phyloP scores from a whole-genome alignment of 768 basidiomycete genomes.

The Agrocybe praecox region DNA sequence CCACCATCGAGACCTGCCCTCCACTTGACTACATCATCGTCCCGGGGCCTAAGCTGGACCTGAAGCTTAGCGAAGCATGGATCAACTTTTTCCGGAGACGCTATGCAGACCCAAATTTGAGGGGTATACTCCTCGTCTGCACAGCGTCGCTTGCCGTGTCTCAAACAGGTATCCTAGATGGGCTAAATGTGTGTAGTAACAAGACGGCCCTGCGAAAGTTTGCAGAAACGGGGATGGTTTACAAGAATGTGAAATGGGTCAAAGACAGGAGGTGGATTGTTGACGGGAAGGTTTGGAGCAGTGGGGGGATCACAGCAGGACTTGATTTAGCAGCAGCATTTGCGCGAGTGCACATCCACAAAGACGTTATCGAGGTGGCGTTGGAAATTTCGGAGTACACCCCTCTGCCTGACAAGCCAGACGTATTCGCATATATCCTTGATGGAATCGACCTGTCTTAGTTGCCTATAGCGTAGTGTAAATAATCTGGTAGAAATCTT shows the following conservation, averaged over 20 bases:
- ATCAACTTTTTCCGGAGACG: conserved; percentile 13
- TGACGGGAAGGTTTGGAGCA: conserved; percentile 30
- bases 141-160: conserved; percentile 20
- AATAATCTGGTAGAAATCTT: too few relatives aligned
- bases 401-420: conserved; percentile 23
- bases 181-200: conserved; percentile 18
- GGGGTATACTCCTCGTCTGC: conserved; percentile 18
- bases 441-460: conserved; percentile 16
- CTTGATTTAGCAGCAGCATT: conserved; percentile 28
- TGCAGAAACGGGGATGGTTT: conserved; percentile 1
- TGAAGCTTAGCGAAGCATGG: conserved; percentile 6
- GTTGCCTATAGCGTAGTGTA: too few relatives aligned
- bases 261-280: conserved; percentile 24
- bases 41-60: conserved; percentile 15
- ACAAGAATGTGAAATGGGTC: conserved; percentile 27
- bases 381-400: conserved; percentile 20
- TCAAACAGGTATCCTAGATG: conserved; percentile 19
- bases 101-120: conserved; percentile 3
- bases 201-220: conserved; percentile 13
- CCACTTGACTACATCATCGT: conserved; percentile 21
- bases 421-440: conserved; percentile 21
- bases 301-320: conserved; percentile 26
- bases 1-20: conserved; percentile 17
- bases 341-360: conserved; percentile 21
- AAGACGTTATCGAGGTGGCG: conserved; percentile 18